Evolutionary conservation across 1,284 basidiomycete genomes (phyloP).

Genomic region (Grifola frondosa): DNA sequence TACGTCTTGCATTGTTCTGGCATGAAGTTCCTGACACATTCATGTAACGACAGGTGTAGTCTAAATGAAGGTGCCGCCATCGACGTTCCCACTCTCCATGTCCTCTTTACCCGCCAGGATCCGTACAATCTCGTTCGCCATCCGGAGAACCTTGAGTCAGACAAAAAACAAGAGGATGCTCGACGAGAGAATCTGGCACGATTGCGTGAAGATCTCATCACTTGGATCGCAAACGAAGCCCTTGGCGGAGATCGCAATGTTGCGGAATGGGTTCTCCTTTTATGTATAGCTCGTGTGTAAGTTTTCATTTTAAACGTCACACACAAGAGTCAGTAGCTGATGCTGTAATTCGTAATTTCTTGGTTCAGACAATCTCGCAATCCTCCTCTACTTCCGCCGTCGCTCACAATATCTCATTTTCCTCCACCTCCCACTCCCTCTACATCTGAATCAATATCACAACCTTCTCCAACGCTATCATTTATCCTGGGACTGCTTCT

Average conservation of each 20-base stretch:
- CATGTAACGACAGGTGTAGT: slow-evolving; percentile 31
- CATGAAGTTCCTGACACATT: slow-evolving; percentile 4
- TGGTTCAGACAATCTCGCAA: slow-evolving; percentile 62
- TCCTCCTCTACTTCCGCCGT: slow-evolving; percentile 67
- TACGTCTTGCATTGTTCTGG: background rate
- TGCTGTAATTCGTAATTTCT: slow-evolving; percentile 9
- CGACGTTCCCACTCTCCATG: slow-evolving; percentile 66
- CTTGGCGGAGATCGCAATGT: slow-evolving; percentile 68
- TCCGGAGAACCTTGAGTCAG: slow-evolving; percentile 2
- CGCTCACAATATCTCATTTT: slow-evolving; percentile 63
- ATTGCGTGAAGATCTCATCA: slow-evolving; percentile 54
- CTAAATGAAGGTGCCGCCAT: slow-evolving; percentile 25
- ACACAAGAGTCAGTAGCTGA: no score
- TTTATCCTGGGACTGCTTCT: slow-evolving; percentile 57
- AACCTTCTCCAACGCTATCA: slow-evolving; percentile 42
- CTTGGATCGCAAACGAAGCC: slow-evolving; percentile 69
- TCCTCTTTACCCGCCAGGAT: slow-evolving; percentile 52
- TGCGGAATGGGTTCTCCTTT: slow-evolving; percentile 78
- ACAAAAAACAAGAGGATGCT: slow-evolving; percentile 4
- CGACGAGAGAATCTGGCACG: slow-evolving; percentile 7
- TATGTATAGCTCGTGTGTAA: slow-evolving; percentile 66
- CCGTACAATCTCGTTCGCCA: slow-evolving; percentile 39
- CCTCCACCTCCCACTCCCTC: slow-evolving; percentile 40
- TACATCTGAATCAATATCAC: slow-evolving; percentile 7
- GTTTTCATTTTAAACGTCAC: slow-evolving; percentile 25